These are phyloP conservation scores for Nymphaea colorata DNA, from an alignment of 164 flowering plant species.

Conservation along the genomic window DNA sequence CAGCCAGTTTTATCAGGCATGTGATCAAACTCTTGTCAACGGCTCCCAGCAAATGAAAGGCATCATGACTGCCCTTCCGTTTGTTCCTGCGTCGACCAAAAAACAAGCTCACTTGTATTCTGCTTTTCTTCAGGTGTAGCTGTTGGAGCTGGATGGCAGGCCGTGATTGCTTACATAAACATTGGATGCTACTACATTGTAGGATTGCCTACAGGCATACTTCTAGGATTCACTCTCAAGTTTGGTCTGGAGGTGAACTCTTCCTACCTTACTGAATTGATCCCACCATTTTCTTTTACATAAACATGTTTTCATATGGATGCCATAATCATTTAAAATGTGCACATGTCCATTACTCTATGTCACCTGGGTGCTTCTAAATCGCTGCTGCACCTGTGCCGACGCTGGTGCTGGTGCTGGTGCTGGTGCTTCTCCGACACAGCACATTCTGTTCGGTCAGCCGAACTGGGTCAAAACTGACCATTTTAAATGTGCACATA, in stretches of 20 bases:
- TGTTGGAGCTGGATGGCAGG: conserved; percentile 28
- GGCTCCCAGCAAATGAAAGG: neutral
- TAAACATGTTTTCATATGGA: too few species aligned
- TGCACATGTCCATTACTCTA: too few species aligned
- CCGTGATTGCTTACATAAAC: conserved; percentile 15
- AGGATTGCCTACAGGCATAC: conserved; percentile 12
- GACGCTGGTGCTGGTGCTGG: too few species aligned
- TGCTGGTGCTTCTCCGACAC: too few species aligned
- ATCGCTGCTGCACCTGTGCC: too few species aligned
- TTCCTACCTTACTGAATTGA: neutral
- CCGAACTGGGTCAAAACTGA: too few species aligned
- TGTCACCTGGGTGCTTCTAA: too few species aligned
- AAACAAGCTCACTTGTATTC: neutral
- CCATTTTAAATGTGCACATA: too few species aligned
- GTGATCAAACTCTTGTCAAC: neutral
- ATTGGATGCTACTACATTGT: conserved; percentile 17
- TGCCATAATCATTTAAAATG: neutral
- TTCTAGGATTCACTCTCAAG: conserved; percentile 14
- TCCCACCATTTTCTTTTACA: too few species aligned
- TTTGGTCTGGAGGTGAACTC: conserved; percentile 13
- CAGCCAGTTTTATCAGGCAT: conserved; percentile 65
- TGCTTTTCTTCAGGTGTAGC: conserved; percentile 18
- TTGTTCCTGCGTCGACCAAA: neutral
- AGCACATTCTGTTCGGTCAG: too few species aligned
- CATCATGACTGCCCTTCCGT: neutral